Evolutionary conservation across 2,329 filamentous ascomycete species (phyloP), one percentile per base, ranked within the genome.

Genomic region (Coleophoma eucalyptorum): DNA sequence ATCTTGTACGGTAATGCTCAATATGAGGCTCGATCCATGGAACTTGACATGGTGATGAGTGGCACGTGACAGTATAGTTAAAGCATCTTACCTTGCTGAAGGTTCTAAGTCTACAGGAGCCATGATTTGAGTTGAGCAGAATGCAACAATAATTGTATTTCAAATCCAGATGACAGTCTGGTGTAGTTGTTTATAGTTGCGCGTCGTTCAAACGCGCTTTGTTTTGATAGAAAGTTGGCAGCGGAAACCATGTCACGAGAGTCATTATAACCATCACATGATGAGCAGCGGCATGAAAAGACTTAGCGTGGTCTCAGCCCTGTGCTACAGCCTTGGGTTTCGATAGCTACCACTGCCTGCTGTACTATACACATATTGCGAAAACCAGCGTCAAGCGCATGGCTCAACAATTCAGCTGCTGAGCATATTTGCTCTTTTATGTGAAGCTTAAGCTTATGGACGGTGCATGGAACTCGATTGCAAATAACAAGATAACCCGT

Each of bases 91-190:
- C 53, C 53, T 55, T 31, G 45, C 20, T 15, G 43, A 20, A 31
- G 50, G n/a, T 12, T 45, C 26, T 21, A 54, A 34, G 19, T 57
- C 53, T 33, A 55, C 45, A n/a, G 55, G 55, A 4, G 55, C 53
- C 55, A 57, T 57, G 11, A 41, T 46, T 26, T 12, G 26, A 26
- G 26, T 26, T 26, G 26, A 26, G 6, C 26, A 26, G 26, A 26
- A 26, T 26, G 26, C 10, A 26, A 26, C 6, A 26, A 5, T 26
- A 26, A 5, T 26, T 5, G 5, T 26, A 26, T 26, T 26, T 26
- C 6, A 26, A 5, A 26, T 7, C 10, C 26, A 26, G 10, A 26
- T 8, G 26, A 8, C 26, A 26, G 26, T 26, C 26, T 26, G 40
- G 19, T 13, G 19, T 13, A 42, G 40, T 42, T 42, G 40, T 21